Base-by-base conservation (phyloP, 768 basidiomycete genomes). In the Tylopilus plumbeoviolaceoides region DNA sequence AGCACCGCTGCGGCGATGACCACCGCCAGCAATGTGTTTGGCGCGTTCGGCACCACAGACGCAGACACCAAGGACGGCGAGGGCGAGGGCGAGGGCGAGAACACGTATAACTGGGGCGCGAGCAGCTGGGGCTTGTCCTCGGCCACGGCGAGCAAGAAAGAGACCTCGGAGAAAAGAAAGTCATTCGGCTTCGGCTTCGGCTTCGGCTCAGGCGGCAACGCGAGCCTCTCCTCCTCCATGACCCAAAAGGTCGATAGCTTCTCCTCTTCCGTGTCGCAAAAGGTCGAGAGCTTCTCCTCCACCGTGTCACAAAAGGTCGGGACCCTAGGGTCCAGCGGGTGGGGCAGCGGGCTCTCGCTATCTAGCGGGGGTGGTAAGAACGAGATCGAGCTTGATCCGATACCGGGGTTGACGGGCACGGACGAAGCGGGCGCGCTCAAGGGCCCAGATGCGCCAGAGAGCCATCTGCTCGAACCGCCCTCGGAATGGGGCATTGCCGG, bases 311-410 rank as follows among this genome's bases (percentile, higher is more conserved):
- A 5, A 17, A 35, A 35, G 35, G 17, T 33, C 3, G 31, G 21
- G n/a, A n/a, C n/a, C n/a, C n/a, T n/a, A n/a, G n/a, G n/a, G n/a
- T n/a, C n/a, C n/a, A n/a, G n/a, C n/a, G n/a, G n/a, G n/a, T n/a
- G 39, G 18, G 25, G 30, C 18, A 20, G 35, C 18, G 0, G 28
- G 28, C 8, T 42, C 44, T 51, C 50, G 11, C 0, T 66, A 20
- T 54, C 64, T 43, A 48, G 44, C 28, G 49, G 58, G 3, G 17
- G 14, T 1, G 41, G 5, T 2, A 35, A 36, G 8, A 31, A 14
- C 28, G 53, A 38, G 14, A 1, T 56, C 11, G 58, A 59, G 46
- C 38, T 59, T 11, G 58, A 9, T 20, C 0, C 25, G 12, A 4
- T 47, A 3, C n/a, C n/a, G n/a, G n/a, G n/a, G n/a, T n/a, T n/a